Evolutionary conservation across 306 rosid species (phyloP).

Genomic region (Corylus heterophylla): DNA sequence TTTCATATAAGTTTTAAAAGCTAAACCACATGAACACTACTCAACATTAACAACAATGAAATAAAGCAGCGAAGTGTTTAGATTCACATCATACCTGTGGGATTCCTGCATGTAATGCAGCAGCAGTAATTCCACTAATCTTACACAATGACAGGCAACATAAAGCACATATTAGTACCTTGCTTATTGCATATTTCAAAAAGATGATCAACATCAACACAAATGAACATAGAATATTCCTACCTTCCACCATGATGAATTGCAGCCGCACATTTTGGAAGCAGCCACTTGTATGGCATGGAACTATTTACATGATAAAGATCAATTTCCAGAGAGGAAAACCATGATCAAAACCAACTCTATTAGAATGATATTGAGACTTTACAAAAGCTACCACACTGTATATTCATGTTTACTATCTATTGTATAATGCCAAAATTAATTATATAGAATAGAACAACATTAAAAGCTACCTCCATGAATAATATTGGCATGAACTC

Average conservation of each 20-base stretch:
- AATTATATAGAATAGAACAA: not conserved
- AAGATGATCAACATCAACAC: constrained; percentile 13
- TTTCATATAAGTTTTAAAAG: not conserved
- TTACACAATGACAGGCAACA: constrained; percentile 20
- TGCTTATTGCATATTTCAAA: constrained; percentile 16
- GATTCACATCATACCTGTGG: constrained; percentile 66
- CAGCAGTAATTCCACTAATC: constrained; percentile 82
- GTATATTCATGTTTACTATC: not conserved
- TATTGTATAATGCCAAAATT: not conserved
- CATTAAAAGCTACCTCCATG: not conserved
- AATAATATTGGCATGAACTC: constrained; percentile 2
- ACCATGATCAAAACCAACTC: not conserved
- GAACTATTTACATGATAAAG: constrained; percentile 41
- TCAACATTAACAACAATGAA: not conserved
- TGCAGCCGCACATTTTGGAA: constrained; percentile 63
- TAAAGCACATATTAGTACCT: constrained; percentile 27
- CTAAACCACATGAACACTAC: constrained; percentile 4
- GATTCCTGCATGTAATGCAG: constrained; percentile 69
- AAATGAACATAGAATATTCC: constrained; percentile 26
- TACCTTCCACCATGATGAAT: constrained; percentile 95
- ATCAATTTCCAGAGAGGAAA: constrained; percentile 13
- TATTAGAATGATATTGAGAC: not conserved
- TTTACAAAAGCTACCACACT: not conserved
- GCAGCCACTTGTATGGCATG: constrained; percentile 70
- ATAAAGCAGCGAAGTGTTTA: constrained; percentile 5